Conservation (phyloP, 306 rosid species). For the Acacia crassicarpa region DNA sequence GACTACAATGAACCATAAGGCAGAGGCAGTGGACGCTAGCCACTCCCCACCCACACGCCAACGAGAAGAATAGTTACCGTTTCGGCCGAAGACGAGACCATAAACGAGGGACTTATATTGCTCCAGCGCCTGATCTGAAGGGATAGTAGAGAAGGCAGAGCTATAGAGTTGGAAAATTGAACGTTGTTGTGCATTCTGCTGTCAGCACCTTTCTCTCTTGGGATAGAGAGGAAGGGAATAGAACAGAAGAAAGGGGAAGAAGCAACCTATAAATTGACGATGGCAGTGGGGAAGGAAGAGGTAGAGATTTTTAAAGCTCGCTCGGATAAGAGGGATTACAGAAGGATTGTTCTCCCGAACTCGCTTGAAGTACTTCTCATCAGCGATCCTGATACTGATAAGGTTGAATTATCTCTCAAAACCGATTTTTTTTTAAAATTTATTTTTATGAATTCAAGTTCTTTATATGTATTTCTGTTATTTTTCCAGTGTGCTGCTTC, state of each 20-base stretch:
- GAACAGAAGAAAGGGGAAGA: not conserved
- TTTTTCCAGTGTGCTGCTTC: conserved; percentile 85
- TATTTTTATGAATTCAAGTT: not conserved
- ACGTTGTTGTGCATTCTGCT: not conserved
- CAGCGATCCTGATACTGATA: conserved; percentile 88
- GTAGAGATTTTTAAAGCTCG: conserved; percentile 67
- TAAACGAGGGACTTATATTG: not conserved
- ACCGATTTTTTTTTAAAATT: not conserved
- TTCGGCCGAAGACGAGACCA: not conserved
- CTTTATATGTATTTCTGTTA: not conserved
- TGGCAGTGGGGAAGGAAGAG: conserved; percentile 63
- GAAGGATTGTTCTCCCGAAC: conserved; percentile 67
- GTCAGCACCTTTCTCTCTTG: not conserved
- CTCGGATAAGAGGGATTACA: conserved; percentile 74
- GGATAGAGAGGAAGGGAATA: not conserved
- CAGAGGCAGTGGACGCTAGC: too few species aligned
- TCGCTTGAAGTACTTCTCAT: conserved; percentile 79
- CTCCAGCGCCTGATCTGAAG: not conserved
- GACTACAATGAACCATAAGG: too few species aligned
- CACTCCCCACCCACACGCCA: not conserved
- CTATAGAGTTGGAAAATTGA: not conserved
- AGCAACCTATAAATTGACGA: not conserved
- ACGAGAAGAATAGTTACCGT: not conserved
- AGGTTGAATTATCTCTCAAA: conserved; percentile 44
- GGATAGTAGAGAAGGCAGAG: not conserved